Base-by-base conservation (phyloP, 345 rosid species). In the Chamaenerion angustifolium region DNA sequence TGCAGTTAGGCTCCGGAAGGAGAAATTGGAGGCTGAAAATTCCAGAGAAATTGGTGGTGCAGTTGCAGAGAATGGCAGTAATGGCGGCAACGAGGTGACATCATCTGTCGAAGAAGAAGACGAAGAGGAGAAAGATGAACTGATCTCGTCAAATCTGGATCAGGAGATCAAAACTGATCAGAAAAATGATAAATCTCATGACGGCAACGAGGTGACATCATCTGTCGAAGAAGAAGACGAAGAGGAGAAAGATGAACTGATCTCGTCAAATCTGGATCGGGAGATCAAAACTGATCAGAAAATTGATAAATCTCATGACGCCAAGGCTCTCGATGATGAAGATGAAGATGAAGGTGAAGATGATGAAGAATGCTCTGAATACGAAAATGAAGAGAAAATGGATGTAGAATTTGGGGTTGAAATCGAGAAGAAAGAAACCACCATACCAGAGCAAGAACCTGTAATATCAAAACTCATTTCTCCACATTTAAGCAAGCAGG, bases 391-490 rank as follows among this genome's bases (percentile, higher is more conserved):
- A 21, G 25, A 21, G 25, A 21, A 21, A 21, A 2, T 4, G 25
- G 64, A 69, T 50, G 46, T 54, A 16, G 75, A 71, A 31, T 59
- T 71, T n/a, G 78, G 75, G 71, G 83, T 75, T 49, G 72, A 81
- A 59, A 66, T 66, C 48, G 16, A 61, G 44, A 41, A 47, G 56
- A 42, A 61, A 37, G 53, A 61, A 42, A 54, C 48, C 0, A 19
- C 46, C 54, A 31, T 18, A 23, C 54, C 45, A 4, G 80, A 56
- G 48, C 50, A 62, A 44, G 53, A 78, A 52, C 54, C 61, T 45
- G 45, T 45, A 14, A 46, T 45, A 12, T 50, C 46, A 45, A 75
- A 73, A 60, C 63, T 37, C 40, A 40, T 37, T 37, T 54, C 76
- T 45, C 67, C 87, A 12, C 50, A 66, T 16, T 0, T 21, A 21